Evolutionary conservation across 345 rosid species (phyloP), one percentile per base, ranked within the genome.

Genomic region (Ricinus communis): DNA sequence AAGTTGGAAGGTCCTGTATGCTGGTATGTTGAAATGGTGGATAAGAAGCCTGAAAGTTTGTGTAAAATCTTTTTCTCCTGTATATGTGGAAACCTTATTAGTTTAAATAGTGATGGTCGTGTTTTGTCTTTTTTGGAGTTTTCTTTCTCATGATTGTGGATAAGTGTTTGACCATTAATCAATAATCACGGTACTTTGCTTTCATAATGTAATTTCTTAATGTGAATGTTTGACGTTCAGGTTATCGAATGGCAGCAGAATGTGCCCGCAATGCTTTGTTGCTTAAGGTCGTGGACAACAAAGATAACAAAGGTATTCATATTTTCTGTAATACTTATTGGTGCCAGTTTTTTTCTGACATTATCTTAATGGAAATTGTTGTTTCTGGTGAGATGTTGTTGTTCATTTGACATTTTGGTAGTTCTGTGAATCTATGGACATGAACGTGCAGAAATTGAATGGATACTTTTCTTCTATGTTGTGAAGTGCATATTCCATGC

Each of bases 241-340:
- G 99, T 68, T 95, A 74, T 53, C 83, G 99, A 55, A 90, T 95
- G 98, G 99, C 98, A 30, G 88, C 97, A 18, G 97, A 95, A 78
- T 89, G 97, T 77, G 98, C 98, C 62, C 92, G 86, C 56, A 68
- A 86, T 75, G 97, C 96, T 59, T 69, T 95, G 77, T 74, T 86
- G 77, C 74, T 74, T 78, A 87, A 82, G 79, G 96, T 87, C 21
- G 79, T 81, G 57, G 94, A 92, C 79, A 92, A 95, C 77, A 95
- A 92, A 82, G 93, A 82, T 53, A 60, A 95, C 75, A 80, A 87
- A 82, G 99, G 99, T 95, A 66, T 16, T 36, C 21, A 25, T 40
- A 38, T 50, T 65, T 22, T 13, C 61, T 55, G 15, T 11, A 24
- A 24, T 55, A 24, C 18, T 18, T 19, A 30, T 27, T 30, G 40